Percentiles rank a stretch among this genome's conserved stretches.
These are phyloP conservation scores for Fusarium denticulatum DNA, from an alignment of 2,329 filamentous ascomycete species.

Conservation along the genomic window DNA sequence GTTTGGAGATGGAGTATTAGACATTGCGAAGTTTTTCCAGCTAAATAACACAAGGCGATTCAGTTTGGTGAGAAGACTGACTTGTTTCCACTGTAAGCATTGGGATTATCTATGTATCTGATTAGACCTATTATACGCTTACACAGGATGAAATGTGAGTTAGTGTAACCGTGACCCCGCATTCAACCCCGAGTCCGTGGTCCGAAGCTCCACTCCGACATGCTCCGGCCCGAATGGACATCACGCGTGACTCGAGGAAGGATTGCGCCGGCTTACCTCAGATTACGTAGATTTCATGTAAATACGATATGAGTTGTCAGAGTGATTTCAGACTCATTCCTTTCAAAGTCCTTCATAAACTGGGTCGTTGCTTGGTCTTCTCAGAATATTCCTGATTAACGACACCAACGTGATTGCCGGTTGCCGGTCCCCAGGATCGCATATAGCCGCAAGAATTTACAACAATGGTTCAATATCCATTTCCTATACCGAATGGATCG, in stretches of 20 bases:
- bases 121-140: too few species aligned
- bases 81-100: background rate
- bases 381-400: too few species aligned
- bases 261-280: background rate
- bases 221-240: background rate
- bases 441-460: too few species aligned
- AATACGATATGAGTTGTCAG: too few species aligned
- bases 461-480: background rate
- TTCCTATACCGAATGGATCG: background rate
- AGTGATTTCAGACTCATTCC: background rate
- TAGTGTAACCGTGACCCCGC: background rate
- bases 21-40: background rate
- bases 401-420: too few species aligned
- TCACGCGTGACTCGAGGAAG: too few species aligned
- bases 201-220: background rate
- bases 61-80: rapidly evolving
- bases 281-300: background rate
- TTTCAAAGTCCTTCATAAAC: too few species aligned
- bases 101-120: background rate
- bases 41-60: too few species aligned
- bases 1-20: background rate
- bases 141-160: too few species aligned
- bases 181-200: background rate
- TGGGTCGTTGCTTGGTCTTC: too few species aligned
- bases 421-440: too few species aligned